Base-by-base conservation (phyloP, 768 basidiomycete genomes). In the Pholiota microspora region DNA sequence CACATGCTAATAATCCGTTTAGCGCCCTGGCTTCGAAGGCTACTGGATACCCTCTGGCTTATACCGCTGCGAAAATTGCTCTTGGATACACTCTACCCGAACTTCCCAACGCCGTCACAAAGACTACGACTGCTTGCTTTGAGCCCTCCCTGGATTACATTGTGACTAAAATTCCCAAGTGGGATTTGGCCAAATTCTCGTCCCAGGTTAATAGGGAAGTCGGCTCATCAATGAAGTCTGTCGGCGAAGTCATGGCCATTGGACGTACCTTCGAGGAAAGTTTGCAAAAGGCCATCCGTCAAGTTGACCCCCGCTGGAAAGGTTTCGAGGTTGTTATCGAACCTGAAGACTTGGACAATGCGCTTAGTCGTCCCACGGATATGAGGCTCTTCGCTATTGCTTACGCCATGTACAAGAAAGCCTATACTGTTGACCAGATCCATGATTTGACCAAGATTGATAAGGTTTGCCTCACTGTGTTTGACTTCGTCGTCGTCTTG, bases 181-280 rank as follows among this genome's bases (percentile, higher is more conserved):
- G 97, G 96, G 97, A 99, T 74, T 77, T 99, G 53, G 94, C 95
- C 60, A 99, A 99, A 72, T 98, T 99, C 79, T 89, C 89, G 18
- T 75, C 86, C 35, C 92, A 96, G 65, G 97, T 98, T 55, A 86
- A 96, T 67, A 88, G 96, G 59, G 86, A 93, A 67, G 86, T 98
- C 50, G 97, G 96, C 23, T 98, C 95, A 2, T 85, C 96, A 15
- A 98, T 99, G 97, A 99, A 99, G 73, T 94, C 92, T 13, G 97
- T 99, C 51, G 97, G 97, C 51, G 97, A 99, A 71, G 96, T 99
- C 67, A 99, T 99, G 97, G 96, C 96, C 61, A 98, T 99, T 63
- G 97, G 97, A 32, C 89, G 97, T 61, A 99, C 97, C 1, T 99
- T 98, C 63, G 97, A 99, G 72, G 97, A 99, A 71, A 93, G 91